A percentile compares a stretch with the other conserved stretches of the same genome.
Conservation (phyloP, 2,329 filamentous ascomycete genomes). For the Fusarium musae region DNA sequence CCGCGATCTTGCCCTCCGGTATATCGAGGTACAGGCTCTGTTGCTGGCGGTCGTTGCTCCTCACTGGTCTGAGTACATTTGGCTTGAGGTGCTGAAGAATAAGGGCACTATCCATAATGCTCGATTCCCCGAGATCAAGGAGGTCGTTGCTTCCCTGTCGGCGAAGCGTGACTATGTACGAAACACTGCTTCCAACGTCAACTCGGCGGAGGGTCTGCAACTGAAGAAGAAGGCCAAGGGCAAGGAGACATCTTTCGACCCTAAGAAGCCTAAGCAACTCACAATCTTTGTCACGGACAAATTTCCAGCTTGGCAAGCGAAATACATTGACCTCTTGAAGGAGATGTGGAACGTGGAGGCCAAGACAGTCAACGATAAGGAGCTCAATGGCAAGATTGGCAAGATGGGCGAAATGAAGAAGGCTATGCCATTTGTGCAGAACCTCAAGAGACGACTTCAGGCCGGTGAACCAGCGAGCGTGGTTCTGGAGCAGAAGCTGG, state of each 20-base stretch:
- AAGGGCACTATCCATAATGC: conserved; percentile 81
- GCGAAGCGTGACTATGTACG: conserved; percentile 87
- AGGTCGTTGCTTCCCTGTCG: conserved; percentile 73
- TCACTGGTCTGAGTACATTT: conserved; percentile 95
- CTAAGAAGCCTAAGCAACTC: conserved; percentile 90
- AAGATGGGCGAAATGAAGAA: conserved; percentile 95
- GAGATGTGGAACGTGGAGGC: conserved; percentile 72
- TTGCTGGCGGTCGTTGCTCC: conserved; percentile 86
- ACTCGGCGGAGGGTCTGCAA: conserved; percentile 81
- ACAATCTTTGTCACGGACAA: conserved; percentile 83
- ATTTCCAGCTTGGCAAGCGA: conserved; percentile 91
- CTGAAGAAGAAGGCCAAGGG: conserved; percentile 94
- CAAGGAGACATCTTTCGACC: conserved; percentile 86
- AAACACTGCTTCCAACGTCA: conserved; percentile 78
- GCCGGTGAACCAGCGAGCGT: conserved; percentile 71
- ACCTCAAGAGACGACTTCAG: conserved; percentile 83
- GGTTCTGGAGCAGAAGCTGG: conserved; percentile 85
- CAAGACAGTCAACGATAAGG: conserved; percentile 80
- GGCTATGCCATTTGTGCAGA: conserved; percentile 96
- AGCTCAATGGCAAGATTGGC: conserved; percentile 78
- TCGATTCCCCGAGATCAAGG: conserved; percentile 65
- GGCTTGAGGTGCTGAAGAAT: conserved; percentile 89
- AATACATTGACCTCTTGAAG: conserved; percentile 84
- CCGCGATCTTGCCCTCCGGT: conserved; percentile 79
- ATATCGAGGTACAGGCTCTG: conserved; percentile 87